These are phyloP conservation scores for Dictyostelium intermedium DNA, from an alignment of 78 protist genomes.

Conservation along the genomic window DNA sequence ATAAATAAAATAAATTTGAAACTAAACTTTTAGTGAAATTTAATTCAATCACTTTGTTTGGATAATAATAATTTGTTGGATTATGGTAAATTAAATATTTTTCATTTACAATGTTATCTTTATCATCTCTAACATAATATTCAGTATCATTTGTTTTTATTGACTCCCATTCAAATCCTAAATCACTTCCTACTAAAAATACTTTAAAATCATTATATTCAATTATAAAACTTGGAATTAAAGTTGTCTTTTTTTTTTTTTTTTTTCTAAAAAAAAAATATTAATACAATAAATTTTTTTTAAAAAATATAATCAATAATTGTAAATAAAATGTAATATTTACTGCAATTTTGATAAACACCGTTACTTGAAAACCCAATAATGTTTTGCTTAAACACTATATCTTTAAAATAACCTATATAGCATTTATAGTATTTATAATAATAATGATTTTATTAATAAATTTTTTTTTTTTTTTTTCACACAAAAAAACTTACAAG, in stretches of 20 bases:
- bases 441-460: background rate
- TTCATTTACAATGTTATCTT: background rate
- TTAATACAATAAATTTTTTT: too few relatives aligned
- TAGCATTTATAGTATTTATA: background rate
- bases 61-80: background rate
- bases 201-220: background rate
- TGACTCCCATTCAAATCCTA: background rate
- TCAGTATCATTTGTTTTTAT: background rate
- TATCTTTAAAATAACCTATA: background rate
- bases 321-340: background rate
- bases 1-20: background rate
- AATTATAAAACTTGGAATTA: background rate
- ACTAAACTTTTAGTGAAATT: background rate
- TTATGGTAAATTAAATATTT: background rate
- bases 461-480: background rate
- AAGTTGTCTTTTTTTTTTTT: too few relatives aligned
- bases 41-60: background rate
- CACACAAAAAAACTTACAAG: background rate
- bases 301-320: too few relatives aligned
- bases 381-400: background rate
- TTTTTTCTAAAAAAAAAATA: too few relatives aligned
- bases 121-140: background rate
- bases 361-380: background rate
- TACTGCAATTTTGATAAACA: background rate
- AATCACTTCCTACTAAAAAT: background rate